These are phyloP conservation scores for Marchantia polymorpha DNA, from an alignment of 225 moss, liverwort and hornwort species.

Conservation along the genomic window DNA sequence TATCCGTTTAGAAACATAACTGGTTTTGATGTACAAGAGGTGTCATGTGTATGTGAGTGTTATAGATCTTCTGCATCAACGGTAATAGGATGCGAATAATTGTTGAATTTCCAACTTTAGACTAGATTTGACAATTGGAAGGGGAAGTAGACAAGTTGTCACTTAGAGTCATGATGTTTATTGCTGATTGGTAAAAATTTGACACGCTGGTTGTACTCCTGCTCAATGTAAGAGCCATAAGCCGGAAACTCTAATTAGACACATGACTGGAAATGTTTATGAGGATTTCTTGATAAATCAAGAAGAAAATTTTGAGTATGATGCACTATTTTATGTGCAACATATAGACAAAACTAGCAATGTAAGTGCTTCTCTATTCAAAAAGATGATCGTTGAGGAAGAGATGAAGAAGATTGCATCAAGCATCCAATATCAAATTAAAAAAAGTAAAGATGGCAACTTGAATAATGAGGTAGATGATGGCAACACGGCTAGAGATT, in stretches of 20 bases:
- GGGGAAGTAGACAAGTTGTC: no score
- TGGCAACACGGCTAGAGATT: constrained; percentile 29
- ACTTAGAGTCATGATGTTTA: constrained; percentile 20
- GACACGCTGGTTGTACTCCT: background rate
- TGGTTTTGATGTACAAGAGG: no score
- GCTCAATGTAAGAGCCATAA: constrained; percentile 22
- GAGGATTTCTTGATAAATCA: constrained; percentile 19
- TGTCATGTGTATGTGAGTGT: no score
- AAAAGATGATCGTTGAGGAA: constrained; percentile 33
- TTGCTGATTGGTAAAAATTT: constrained; percentile 22
- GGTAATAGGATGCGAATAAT: no score
- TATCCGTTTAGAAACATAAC: no score
- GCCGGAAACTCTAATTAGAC: constrained; percentile 3
- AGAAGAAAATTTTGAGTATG: constrained; percentile 17
- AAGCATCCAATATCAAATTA: background rate
- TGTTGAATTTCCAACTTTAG: no score
- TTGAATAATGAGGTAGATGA: constrained; percentile 12
- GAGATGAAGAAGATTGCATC: constrained; percentile 28
- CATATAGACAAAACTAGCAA: constrained; percentile 32
- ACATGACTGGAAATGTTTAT: constrained; percentile 27
- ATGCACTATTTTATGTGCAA: constrained; percentile 6
- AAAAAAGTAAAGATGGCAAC: constrained; percentile 10
- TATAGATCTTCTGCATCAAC: no score
- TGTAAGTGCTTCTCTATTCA: constrained; percentile 32
- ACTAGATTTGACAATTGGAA: no score